These are phyloP conservation scores for Favolaschia claudopus DNA, from an alignment of 768 basidiomycete species.

Conservation along the genomic window DNA sequence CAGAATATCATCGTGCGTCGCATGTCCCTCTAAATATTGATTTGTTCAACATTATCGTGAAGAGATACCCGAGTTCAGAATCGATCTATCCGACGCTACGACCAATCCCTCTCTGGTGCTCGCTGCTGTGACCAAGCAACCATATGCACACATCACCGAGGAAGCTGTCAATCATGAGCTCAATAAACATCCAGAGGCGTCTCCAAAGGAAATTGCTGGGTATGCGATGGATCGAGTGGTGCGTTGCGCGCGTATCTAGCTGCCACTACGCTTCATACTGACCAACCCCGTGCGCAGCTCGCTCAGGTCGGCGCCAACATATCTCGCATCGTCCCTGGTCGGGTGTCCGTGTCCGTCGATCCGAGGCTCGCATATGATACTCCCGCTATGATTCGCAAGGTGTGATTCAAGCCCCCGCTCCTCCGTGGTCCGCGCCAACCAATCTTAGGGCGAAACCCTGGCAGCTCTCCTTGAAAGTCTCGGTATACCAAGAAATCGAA, in stretches of 20 bases:
- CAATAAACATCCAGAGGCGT: slow-evolving; percentile 10
- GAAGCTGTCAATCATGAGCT: slow-evolving; percentile 37
- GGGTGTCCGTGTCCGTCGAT: slow-evolving; percentile 46
- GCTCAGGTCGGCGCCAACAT: slow-evolving; percentile 43
- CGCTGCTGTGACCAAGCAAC: slow-evolving; percentile 41
- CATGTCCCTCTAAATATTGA: neutral
- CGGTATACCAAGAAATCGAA: slow-evolving; percentile 35
- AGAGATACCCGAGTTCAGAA: slow-evolving; percentile 40
- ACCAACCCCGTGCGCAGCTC: slow-evolving; percentile 30
- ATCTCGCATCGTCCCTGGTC: slow-evolving; percentile 40
- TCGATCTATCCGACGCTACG: slow-evolving; percentile 41
- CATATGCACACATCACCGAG: slow-evolving; percentile 41
- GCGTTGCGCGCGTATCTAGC: slow-evolving; percentile 12
- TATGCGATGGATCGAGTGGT: slow-evolving; percentile 42
- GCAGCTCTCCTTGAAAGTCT: slow-evolving; percentile 39
- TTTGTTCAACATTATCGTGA: neutral
- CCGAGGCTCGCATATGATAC: slow-evolving; percentile 41
- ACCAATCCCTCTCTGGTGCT: slow-evolving; percentile 45
- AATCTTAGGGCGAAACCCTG: slow-evolving; percentile 31
- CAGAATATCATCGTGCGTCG: too few species aligned
- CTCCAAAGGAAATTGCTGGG: slow-evolving; percentile 30
- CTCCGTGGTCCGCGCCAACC: too few species aligned
- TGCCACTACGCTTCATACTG: neutral
- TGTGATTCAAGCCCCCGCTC: neutral
- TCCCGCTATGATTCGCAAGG: slow-evolving; percentile 37